phyloP scores from a whole-genome alignment of 2,329 filamentous ascomycete genomes.

The Sporothrix humicola region DNA sequence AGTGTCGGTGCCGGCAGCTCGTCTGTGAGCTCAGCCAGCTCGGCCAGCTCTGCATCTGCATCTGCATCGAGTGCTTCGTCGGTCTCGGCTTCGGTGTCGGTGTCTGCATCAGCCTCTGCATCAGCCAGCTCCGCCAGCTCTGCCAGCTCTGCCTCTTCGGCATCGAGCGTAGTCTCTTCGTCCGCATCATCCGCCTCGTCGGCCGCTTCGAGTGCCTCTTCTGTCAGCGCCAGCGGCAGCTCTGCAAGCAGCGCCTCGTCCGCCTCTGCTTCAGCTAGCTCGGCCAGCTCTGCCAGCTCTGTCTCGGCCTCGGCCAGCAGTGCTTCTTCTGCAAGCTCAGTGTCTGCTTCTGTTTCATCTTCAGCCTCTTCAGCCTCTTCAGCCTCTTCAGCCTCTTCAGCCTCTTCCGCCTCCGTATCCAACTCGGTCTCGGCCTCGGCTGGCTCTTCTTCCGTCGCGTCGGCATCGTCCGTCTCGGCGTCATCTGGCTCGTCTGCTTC shows the following conservation, averaged over 20 bases:
- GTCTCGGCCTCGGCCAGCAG: neutral
- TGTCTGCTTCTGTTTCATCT: conserved; percentile 6
- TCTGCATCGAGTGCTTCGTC: no score
- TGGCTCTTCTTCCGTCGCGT: neutral
- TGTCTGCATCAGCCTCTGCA: neutral
- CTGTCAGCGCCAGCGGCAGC: no score
- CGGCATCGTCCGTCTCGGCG: neutral
- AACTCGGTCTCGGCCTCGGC: neutral
- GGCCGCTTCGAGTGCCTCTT: no score
- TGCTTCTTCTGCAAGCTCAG: neutral
- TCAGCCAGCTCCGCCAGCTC: conserved; percentile 5
- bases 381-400: neutral
- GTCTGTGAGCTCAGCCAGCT: neutral
- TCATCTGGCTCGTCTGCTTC: neutral
- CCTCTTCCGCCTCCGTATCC: neutral
- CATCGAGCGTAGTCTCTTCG: neutral
- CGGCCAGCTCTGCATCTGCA: neutral
- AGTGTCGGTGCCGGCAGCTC: neutral
- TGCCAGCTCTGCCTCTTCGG: neutral
- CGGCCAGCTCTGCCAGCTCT: neutral
- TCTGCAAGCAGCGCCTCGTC: neutral
- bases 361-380: conserved; percentile 23
- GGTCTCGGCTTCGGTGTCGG: neutral
- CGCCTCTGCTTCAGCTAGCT: neutral
- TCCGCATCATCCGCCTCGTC: no score